Percentiles rank a stretch among this genome's conserved stretches.
Evolutionary conservation across 2,329 filamentous ascomycete species (phyloP).

Genomic region (Ascochyta viciae-villosae): DNA sequence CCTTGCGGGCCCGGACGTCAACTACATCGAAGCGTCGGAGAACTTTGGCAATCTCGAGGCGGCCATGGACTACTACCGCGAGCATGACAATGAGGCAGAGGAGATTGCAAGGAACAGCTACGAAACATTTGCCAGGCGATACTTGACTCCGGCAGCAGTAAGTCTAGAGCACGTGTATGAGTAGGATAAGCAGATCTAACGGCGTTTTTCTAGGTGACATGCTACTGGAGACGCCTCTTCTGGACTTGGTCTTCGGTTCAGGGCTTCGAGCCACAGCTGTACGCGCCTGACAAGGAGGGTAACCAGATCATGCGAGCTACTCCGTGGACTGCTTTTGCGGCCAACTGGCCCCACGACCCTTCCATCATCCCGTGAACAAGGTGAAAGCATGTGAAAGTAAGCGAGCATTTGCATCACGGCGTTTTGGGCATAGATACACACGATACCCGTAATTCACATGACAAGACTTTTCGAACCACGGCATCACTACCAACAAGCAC

Average conservation of each 20-base stretch:
- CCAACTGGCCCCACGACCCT: constrained; percentile 44
- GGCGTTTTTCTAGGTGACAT: constrained; percentile 30
- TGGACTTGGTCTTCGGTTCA: constrained; percentile 41
- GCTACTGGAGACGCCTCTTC: constrained; percentile 45
- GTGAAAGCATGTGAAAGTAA: not conserved
- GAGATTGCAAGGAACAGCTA: constrained; percentile 41
- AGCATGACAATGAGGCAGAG: constrained; percentile 40
- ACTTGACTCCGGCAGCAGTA: constrained; percentile 43
- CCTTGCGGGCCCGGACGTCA: constrained; percentile 39
- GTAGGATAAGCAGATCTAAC: not conserved
- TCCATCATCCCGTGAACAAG: constrained; percentile 35
- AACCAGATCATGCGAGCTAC: constrained; percentile 41
- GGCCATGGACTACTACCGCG: constrained; percentile 42
- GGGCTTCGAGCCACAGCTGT: constrained; percentile 40
- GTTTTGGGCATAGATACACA: constrained; percentile 13
- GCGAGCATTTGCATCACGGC: constrained; percentile 23
- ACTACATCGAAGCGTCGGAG: constrained; percentile 42
- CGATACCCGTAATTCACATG: constrained; percentile 27
- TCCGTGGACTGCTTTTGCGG: constrained; percentile 45
- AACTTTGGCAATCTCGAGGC: constrained; percentile 42
- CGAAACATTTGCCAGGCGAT: constrained; percentile 40
- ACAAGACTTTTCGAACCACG: not conserved
- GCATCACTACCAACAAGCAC: too few relatives aligned
- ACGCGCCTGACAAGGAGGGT: constrained; percentile 30
- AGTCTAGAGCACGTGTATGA: not conserved